phyloP scores from a whole-genome alignment of 176 grass and related monocot species.

The Aechmea fasciata region DNA sequence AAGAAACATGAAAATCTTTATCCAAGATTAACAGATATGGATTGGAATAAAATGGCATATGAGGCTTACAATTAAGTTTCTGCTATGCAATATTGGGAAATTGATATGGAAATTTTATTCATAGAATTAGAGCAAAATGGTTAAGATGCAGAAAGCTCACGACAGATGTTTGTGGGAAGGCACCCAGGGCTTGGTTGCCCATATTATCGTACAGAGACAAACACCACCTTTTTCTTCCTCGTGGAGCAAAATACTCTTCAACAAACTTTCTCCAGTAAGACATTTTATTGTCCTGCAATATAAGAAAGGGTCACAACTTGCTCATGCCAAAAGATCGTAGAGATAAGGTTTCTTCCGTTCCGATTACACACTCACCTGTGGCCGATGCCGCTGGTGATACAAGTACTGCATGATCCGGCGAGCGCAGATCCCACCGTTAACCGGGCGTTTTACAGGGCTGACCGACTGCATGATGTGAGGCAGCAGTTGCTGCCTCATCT shows the following conservation, averaged over 20 bases:
- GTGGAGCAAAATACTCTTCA: slow-evolving; percentile 82
- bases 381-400: slow-evolving; percentile 76
- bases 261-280: slow-evolving; percentile 93
- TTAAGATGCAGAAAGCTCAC: slow-evolving; percentile 33
- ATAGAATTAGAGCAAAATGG: neutral
- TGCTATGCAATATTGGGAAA: too few relatives aligned
- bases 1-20: too few relatives aligned
- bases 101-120: too few relatives aligned
- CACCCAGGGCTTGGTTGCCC: slow-evolving; percentile 49
- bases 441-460: slow-evolving; percentile 47
- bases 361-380: slow-evolving; percentile 38
- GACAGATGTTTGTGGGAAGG: slow-evolving; percentile 49
- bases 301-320: neutral
- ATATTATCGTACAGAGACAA: slow-evolving; percentile 80
- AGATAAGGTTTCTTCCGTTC: neutral
- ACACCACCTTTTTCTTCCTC: slow-evolving; percentile 86
- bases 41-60: too few relatives aligned
- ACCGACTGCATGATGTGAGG: slow-evolving; percentile 7
- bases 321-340: neutral
- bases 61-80: too few relatives aligned
- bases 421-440: slow-evolving; percentile 70
- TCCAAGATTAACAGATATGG: too few relatives aligned
- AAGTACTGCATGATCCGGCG: slow-evolving; percentile 89
- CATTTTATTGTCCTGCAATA: slow-evolving; percentile 72
- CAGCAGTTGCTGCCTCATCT: slow-evolving; percentile 44